Evolutionary conservation across 805 yeast species (phyloP).

Genomic region (Ogataea wickerhamii): DNA sequence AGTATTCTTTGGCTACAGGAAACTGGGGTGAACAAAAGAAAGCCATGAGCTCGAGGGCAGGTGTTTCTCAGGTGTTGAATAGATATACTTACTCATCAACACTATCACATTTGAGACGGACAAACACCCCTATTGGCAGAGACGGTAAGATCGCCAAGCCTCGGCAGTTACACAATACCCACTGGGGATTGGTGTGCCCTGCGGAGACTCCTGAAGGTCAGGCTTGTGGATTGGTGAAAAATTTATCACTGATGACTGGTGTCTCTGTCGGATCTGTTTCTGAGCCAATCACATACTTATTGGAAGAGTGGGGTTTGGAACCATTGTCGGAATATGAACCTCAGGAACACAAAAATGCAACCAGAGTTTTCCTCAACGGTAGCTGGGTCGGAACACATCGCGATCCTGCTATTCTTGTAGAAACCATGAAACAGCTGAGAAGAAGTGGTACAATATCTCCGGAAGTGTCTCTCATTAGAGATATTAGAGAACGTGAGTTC

Average conservation of each 20-base stretch:
- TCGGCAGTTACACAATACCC: slow-evolving; percentile 97
- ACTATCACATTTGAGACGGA: slow-evolving; percentile 95
- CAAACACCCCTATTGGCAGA: slow-evolving; percentile 98
- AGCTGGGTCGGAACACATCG: slow-evolving; percentile 99
- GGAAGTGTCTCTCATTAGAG: slow-evolving; percentile 95
- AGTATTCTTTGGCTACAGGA: slow-evolving; percentile 98
- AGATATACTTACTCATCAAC: slow-evolving; percentile 99
- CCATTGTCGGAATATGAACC: slow-evolving; percentile 95
- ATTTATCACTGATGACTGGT: slow-evolving; percentile 93
- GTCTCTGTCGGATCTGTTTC: slow-evolving; percentile 98
- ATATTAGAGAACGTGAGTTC: slow-evolving; percentile 94
- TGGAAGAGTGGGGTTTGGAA: slow-evolving; percentile 99
- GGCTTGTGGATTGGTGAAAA: slow-evolving; percentile 98
- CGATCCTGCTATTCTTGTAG: slow-evolving; percentile 89
- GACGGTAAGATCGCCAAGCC: slow-evolving; percentile 99
- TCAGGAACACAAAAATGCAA: slow-evolving; percentile 83
- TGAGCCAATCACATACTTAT: slow-evolving; percentile 84
- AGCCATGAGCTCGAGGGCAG: slow-evolving; percentile 98
- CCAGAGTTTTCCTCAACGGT: slow-evolving; percentile 95
- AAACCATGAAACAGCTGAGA: slow-evolving; percentile 85
- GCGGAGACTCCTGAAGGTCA: slow-evolving; percentile 99
- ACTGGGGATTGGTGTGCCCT: slow-evolving; percentile 99
- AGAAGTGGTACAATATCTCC: slow-evolving; percentile 94
- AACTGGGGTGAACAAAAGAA: slow-evolving; percentile 99
- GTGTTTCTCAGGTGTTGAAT: slow-evolving; percentile 97